Conservation (phyloP, 2,329 filamentous ascomycete genomes). For the Xylaria sp. region DNA sequence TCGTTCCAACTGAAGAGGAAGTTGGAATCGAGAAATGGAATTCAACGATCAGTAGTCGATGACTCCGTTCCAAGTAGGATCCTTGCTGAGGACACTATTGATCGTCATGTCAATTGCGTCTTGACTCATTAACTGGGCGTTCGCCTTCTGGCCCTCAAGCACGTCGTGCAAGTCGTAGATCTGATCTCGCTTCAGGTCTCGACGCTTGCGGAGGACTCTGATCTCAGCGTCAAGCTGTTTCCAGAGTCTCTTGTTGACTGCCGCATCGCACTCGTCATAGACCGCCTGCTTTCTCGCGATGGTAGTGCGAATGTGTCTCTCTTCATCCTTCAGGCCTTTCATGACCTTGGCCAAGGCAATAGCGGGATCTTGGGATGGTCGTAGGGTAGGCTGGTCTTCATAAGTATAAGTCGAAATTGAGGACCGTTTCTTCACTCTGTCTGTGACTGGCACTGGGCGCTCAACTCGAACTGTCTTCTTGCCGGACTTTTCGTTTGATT, state of each 20-base stretch:
- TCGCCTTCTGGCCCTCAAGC: constrained; percentile 79
- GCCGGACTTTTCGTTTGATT: constrained; percentile 52
- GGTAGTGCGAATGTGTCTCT: constrained; percentile 78
- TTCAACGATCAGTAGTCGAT: constrained; percentile 41
- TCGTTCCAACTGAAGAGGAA: constrained; percentile 1
- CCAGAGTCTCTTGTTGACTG: constrained; percentile 72
- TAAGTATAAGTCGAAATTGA: constrained; percentile 45
- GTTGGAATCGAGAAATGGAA: neutral
- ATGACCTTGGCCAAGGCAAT: constrained; percentile 84
- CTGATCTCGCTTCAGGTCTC: constrained; percentile 80
- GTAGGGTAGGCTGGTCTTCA: constrained; percentile 68
- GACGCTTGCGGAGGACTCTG: constrained; percentile 67
- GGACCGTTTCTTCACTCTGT: constrained; percentile 63
- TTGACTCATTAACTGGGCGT: constrained; percentile 70
- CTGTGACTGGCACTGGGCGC: constrained; percentile 74
- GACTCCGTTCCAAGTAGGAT: constrained; percentile 49
- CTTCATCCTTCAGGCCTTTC: constrained; percentile 83
- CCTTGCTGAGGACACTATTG: constrained; percentile 58
- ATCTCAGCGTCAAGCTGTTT: constrained; percentile 71
- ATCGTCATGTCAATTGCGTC: constrained; percentile 74
- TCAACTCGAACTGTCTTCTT: constrained; percentile 70
- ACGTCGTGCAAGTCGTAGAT: constrained; percentile 88
- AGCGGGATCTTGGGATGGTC: constrained; percentile 75
- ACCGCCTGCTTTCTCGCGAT: constrained; percentile 69
- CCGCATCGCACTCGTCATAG: constrained; percentile 75